Evolutionary conservation across 78 protist genomes (phyloP), one percentile per base, ranked within the genome.

Genomic region (Dictyostelium firmibasis): DNA sequence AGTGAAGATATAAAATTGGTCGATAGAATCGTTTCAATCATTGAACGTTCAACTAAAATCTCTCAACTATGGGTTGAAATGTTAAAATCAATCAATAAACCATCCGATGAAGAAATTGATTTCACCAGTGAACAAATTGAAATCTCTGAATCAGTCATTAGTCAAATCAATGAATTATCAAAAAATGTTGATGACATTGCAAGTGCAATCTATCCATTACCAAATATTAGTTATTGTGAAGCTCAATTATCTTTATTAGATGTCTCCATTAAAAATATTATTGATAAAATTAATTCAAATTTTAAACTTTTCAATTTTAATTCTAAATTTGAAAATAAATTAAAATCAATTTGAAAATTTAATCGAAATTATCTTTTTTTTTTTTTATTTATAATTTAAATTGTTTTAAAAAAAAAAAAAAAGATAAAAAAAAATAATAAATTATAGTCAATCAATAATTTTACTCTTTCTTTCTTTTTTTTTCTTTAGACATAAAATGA

Each of bases 141-240:
- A 23, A 20, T 23, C 7, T 10, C 29, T 16, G 92, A 86, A 44
- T 4, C 69, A 7, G 43, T 77, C 13, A n/a, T 79, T 4, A 3
- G 3, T 14, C 64, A 60, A 79, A 35, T 88, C 38, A 67, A 79
- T 31, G 86, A 88, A 62, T 81, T 88, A 3, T 88, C 93, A 27
- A 88, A 79, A 29, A 53, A 44, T 23, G 81, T 88, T 8, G 93
- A 88, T 29, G 93, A 88, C 23, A 69, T 88, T 25, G 93, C 77
- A 53, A 79, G 86, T 79, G 93, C 86, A 0, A 79, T 88, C 53
- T 88, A 88, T 23, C 93, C 93, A 64, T 78, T 79, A 38, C 93
- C 53, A 62, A 88, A 88, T 76, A 18, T 33, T 18, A 4, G 10
- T 2, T 88, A 78, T 62, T 35, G 81, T 9, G 31, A n/a, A 16